phyloP scores from a whole-genome alignment of 768 basidiomycete species.

The Lactifluus piperatus region DNA sequence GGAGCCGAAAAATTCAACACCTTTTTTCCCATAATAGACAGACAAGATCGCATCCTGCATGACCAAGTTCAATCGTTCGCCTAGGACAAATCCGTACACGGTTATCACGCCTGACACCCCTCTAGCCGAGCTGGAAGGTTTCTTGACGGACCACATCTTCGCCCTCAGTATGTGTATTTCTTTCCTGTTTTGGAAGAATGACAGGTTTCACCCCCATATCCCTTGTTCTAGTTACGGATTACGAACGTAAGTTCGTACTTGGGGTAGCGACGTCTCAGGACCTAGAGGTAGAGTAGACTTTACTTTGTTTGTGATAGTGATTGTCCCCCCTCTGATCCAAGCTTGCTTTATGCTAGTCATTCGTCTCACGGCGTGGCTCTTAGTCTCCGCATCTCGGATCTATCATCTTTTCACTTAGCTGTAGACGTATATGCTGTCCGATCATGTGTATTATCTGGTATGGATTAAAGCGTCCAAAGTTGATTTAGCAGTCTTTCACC shows the following conservation, averaged over 20 bases:
- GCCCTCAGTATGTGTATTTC: slow-evolving; percentile 48
- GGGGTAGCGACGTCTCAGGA: slow-evolving; percentile 74
- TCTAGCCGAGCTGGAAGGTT: slow-evolving; percentile 72
- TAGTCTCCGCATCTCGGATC: not conserved
- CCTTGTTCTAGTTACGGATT: slow-evolving; percentile 62
- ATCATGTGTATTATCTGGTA: not conserved
- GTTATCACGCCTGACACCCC: slow-evolving; percentile 76
- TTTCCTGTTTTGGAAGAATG: not conserved
- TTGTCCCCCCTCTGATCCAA: slow-evolving; percentile 19
- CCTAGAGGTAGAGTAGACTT: slow-evolving; percentile 40
- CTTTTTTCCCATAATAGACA: slow-evolving; percentile 33
- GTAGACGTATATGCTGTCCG: not conserved
- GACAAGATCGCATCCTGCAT: slow-evolving; percentile 67
- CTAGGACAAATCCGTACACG: slow-evolving; percentile 52
- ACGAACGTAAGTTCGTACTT: slow-evolving; percentile 71
- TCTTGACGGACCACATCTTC: slow-evolving; percentile 64
- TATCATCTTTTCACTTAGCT: not conserved
- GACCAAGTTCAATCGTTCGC: slow-evolving; percentile 61
- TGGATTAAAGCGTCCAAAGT: not conserved
- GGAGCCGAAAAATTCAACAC: not conserved
- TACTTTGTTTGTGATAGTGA: not conserved
- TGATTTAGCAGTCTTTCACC: not conserved
- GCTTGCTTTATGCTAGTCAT: slow-evolving; percentile 21
- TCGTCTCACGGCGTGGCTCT: slow-evolving; percentile 30
- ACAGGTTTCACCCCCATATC: not conserved